Conservation (phyloP, 306 rosid species). For the Rosa persica region DNA sequence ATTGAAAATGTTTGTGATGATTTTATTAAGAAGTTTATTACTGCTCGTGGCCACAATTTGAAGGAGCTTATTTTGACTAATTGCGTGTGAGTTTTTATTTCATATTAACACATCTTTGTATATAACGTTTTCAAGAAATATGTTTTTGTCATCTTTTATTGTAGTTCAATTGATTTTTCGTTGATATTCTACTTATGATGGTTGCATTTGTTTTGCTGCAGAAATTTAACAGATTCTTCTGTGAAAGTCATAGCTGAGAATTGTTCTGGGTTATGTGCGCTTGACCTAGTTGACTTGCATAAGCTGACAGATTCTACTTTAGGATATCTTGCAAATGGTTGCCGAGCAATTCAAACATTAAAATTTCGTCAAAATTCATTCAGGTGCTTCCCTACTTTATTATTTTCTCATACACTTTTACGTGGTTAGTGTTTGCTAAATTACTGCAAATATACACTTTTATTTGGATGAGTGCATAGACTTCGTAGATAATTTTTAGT, state of each 20-base stretch:
- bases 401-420: slow-evolving; percentile 10
- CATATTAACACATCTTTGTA: neutral
- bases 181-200: slow-evolving; percentile 18
- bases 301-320: slow-evolving; percentile 64
- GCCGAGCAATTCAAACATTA: slow-evolving; percentile 51
- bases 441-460: neutral
- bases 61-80: slow-evolving; percentile 75
- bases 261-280: slow-evolving; percentile 49
- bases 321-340: slow-evolving; percentile 63
- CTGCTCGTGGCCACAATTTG: slow-evolving; percentile 51
- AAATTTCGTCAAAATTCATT: slow-evolving; percentile 58
- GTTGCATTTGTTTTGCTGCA: slow-evolving; percentile 40
- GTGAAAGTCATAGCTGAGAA: slow-evolving; percentile 57
- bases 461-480: neutral
- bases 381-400: slow-evolving; percentile 50
- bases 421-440: slow-evolving; percentile 13
- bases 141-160: slow-evolving; percentile 7
- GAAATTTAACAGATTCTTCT: slow-evolving; percentile 75
- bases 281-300: slow-evolving; percentile 55
- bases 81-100: slow-evolving; percentile 58
- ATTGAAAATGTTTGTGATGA: slow-evolving; percentile 48
- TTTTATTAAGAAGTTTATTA: slow-evolving; percentile 45
- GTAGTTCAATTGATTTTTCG: neutral
- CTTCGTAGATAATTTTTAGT: neutral
- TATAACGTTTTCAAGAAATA: neutral